Evolutionary conservation across 2,329 filamentous ascomycete genomes (phyloP).

Genomic region (Trematosphaeria pertusa): DNA sequence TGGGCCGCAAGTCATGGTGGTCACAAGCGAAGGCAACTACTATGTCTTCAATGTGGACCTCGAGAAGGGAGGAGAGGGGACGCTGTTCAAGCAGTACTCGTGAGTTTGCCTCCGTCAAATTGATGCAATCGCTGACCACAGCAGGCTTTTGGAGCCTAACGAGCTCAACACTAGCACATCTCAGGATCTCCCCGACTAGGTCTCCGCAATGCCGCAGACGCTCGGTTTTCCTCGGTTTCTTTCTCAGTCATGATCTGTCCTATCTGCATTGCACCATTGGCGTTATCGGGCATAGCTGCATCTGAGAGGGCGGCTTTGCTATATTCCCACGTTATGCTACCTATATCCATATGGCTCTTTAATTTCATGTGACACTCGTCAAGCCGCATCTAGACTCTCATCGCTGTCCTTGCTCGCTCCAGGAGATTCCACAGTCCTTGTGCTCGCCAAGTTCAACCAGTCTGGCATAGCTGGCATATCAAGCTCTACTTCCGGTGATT

Average conservation of each 20-base stretch:
- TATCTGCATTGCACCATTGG: slow-evolving; percentile 38
- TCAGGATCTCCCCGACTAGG: slow-evolving; percentile 39
- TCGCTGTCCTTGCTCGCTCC: no score
- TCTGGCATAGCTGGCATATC: no score
- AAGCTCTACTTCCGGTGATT: no score
- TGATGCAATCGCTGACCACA: slow-evolving; percentile 20
- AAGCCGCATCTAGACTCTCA: no score
- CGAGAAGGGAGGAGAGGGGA: slow-evolving; percentile 91
- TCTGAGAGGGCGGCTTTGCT: no score
- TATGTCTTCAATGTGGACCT: slow-evolving; percentile 96
- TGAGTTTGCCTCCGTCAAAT: slow-evolving; percentile 58
- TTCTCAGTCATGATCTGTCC: slow-evolving; percentile 3
- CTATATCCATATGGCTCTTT: no score
- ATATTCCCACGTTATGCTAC: no score
- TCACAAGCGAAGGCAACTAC: slow-evolving; percentile 93
- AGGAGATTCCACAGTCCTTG: no score
- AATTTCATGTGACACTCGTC: no score
- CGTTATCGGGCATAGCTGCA: slow-evolving; percentile 27
- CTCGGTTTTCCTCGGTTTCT: slow-evolving; percentile 5
- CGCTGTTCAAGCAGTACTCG: slow-evolving; percentile 91
- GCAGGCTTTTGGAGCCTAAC: slow-evolving; percentile 44
- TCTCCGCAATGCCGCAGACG: slow-evolving; percentile 1
- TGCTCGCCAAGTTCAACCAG: no score
- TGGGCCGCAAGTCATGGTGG: slow-evolving; percentile 96
- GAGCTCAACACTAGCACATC: slow-evolving; percentile 40